Base-by-base conservation (phyloP, 441 rosid species). In the Mallotus japonicus region DNA sequence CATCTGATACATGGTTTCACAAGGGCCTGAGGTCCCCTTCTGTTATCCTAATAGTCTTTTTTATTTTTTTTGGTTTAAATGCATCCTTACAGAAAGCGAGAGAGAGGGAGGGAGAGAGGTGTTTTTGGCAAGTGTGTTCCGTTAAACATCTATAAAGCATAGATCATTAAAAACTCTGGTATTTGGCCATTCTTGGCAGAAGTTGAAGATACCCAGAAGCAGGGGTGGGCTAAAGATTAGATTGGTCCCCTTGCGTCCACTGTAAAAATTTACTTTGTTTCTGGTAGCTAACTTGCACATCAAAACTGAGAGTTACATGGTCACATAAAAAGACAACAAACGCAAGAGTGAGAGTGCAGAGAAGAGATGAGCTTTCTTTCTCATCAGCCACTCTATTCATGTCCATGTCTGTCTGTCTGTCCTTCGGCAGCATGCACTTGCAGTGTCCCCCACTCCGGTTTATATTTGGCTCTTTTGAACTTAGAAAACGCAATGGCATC, bases 191-290 rank as follows among this genome's bases (percentile, higher is more conserved):
- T 75, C 60, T 14, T 54, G 57, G 59, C 42, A 46, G 20, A 62
- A 47, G 62, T 42, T 44, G 68, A 67, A 53, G 37, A 40, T 15
- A 51, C 17, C 34, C 56, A 24, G 15, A 11, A 62, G 54, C 11
- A 54, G 42, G 58, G 59, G 8, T 19, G 51, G 46, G 10, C 12
- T 8, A 44, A 7, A 10, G 37, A 12, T 13, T 72, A 69, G 79
- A 50, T 59, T 79, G 87, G 85, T 79, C 87, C 84, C 75, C 75
- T 68, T 50, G 40, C 40, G 0, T 0, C 12, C 64, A 6, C 22
- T 9, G 42, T 28, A 28, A 28, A n/a, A 34, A 24, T 32, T 61
- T 61, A 61, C 65, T 59, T 34, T 37, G 0, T 61, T 42, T 61
- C 20, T 56, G 54, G 65, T 20, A 32, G 49, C 75, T 47, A 34